Conservation (phyloP, 805 yeast species). For the Wickerhamomyces strasburgensis region DNA sequence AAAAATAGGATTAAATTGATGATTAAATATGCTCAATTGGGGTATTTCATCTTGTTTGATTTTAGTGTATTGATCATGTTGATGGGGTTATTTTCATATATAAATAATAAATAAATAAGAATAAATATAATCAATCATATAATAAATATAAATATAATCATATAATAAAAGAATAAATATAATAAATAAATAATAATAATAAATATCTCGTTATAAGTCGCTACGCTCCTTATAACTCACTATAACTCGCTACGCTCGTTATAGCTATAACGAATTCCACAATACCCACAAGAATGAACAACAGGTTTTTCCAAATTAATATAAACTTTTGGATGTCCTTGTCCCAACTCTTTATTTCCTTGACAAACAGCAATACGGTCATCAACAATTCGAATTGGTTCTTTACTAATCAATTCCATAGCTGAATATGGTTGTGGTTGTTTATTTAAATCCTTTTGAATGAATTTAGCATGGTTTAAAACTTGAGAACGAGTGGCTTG, state of each 20-base stretch:
- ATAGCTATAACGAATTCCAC: constrained; percentile 42
- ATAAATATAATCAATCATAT: constrained; percentile 1
- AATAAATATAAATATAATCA: constrained; percentile 5
- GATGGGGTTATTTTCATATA: constrained; percentile 15
- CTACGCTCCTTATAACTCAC: no score
- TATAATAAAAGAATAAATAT: constrained; percentile 5
- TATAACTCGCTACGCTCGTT: no score
- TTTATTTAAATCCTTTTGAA: constrained; percentile 57
- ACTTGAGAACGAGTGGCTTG: constrained; percentile 34
- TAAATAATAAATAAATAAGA: background rate
- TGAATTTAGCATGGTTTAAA: constrained; percentile 38
- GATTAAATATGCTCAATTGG: constrained; percentile 23
- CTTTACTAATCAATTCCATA: constrained; percentile 71
- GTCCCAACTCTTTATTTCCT: constrained; percentile 66
- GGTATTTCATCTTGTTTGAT: constrained; percentile 22
- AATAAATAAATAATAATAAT: constrained; percentile 2
- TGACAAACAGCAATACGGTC: constrained; percentile 74
- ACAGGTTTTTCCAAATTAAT: constrained; percentile 77
- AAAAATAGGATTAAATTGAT: constrained; percentile 19
- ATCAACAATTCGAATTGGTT: constrained; percentile 60
- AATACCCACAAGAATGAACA: constrained; percentile 72
- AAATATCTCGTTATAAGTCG: no score
- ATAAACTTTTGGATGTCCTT: constrained; percentile 81
- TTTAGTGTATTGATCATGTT: constrained; percentile 17
- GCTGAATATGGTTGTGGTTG: constrained; percentile 85